phyloP scores from a whole-genome alignment of 2,329 filamentous ascomycete genomes.

The Xylaria sp. region DNA sequence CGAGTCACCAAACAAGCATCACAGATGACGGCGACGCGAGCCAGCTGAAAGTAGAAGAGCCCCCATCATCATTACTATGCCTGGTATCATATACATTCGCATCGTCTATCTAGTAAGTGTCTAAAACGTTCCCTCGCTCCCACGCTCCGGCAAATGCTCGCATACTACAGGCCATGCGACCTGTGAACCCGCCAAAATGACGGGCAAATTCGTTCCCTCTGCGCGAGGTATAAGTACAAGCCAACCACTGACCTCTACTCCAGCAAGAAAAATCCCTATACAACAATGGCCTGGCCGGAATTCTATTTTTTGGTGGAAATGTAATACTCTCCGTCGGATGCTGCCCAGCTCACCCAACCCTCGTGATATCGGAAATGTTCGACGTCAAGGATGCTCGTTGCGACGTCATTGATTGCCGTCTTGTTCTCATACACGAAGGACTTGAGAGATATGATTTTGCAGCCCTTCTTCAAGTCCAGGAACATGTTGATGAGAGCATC shows the following conservation, averaged over 20 bases:
- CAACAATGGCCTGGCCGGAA: conserved; percentile 2
- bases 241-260: conserved; percentile 31
- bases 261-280: conserved; percentile 13
- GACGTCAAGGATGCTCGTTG: conserved; percentile 79
- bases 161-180: conserved; percentile 26
- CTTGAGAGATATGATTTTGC: conserved; percentile 89
- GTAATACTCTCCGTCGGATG: conserved; percentile 84
- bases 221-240: conserved; percentile 28
- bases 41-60: conserved; percentile 9
- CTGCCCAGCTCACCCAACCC: conserved; percentile 91
- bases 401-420: conserved; percentile 80
- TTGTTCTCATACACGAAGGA: conserved; percentile 87
- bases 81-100: conserved; percentile 42
- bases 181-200: conserved; percentile 15
- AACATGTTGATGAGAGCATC: conserved; percentile 88
- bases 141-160: conserved; percentile 24
- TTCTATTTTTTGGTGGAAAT: conserved; percentile 80
- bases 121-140: conserved; percentile 33
- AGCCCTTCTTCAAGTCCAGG: conserved; percentile 89
- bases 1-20: conserved; percentile 54
- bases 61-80: conserved; percentile 38
- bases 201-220: conserved; percentile 27
- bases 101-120: conserved; percentile 46
- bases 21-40: conserved; percentile 40
- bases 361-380: conserved; percentile 70